Evolutionary conservation across 495 filamentous ascomycete genomes (phyloP), one percentile per base, ranked within the genome.

Genomic region (Emericellopsis terricola): DNA sequence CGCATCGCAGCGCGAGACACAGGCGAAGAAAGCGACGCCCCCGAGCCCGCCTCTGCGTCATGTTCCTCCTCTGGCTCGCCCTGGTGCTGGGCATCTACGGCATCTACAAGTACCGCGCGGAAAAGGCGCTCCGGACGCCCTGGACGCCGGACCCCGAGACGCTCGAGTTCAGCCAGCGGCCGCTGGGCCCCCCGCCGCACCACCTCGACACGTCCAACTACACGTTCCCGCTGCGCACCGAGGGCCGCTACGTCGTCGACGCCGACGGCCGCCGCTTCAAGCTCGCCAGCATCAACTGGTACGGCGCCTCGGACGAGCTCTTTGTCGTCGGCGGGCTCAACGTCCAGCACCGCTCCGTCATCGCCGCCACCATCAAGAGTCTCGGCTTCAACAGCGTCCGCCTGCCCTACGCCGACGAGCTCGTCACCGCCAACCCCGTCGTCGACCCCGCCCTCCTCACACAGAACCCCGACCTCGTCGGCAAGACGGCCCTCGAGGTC

Each of bases 351-450:
- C 67, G 71, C 11, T 50, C 46, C 29, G 55, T 59, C 7, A 73
- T 76, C 36, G 69, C 70, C 2, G 19, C 35, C 15, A 59, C 59
- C 14, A 65, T 74, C 41, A 54, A 60, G 13, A 33, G 38, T 11
- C 47, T 76, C 20, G 70, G 71, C 10, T 76, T 76, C 54, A 76
- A 76, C 51, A 69, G 65, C 43, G 71, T 76, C 39, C 56, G 71
- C 6, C 41, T 76, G 33, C 70, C 71, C 5, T 76, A 76, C 49
- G 53, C 59, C 8, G 71, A 76, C 42, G 69, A 76, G 54, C 60
- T 73, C 53, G 68, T 74, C 24, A 52, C 58, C 3, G 30, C 44
- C 1, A 72, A 73, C 39, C 69, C 68, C 2, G 38, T 48, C 6
- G 55, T 76, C 20, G 40, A 50, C 13, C 49, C 56, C 10, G 50